These are phyloP conservation scores for Usnea hakonensis DNA, from an alignment of 495 filamentous ascomycete genomes.

Conservation along the genomic window DNA sequence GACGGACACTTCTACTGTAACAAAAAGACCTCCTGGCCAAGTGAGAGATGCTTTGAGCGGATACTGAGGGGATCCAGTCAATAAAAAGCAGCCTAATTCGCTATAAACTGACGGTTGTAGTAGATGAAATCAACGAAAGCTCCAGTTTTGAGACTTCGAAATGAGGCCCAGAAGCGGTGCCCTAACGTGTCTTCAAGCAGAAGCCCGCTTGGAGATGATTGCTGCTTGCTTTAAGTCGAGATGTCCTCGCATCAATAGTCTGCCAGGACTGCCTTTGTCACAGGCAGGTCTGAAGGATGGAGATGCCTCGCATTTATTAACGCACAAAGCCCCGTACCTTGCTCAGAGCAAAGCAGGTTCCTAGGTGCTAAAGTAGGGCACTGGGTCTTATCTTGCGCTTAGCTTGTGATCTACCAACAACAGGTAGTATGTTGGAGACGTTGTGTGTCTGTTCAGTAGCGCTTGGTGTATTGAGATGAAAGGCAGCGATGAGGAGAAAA, in stretches of 20 bases:
- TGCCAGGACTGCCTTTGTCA: slow-evolving; percentile 28
- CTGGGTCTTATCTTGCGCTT: slow-evolving; percentile 36
- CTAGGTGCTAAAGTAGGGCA: slow-evolving; percentile 7
- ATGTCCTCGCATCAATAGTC: slow-evolving; percentile 41
- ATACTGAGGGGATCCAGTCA: too few species aligned
- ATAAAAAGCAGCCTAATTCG: too few species aligned
- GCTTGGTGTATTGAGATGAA: slow-evolving; percentile 16
- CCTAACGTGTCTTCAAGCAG: not conserved
- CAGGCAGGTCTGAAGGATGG: slow-evolving; percentile 40
- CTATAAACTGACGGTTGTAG: too few species aligned
- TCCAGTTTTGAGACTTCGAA: too few species aligned
- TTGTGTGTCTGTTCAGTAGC: slow-evolving; percentile 39
- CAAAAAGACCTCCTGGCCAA: too few species aligned
- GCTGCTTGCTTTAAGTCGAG: not conserved
- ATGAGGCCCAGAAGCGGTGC: too few species aligned
- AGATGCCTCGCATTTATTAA: slow-evolving; percentile 20
- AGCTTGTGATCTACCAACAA: slow-evolving; percentile 43
- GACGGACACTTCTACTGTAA: too few species aligned
- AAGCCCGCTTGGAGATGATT: not conserved
- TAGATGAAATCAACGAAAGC: not conserved
- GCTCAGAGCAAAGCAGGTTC: slow-evolving; percentile 13
- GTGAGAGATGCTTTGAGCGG: too few species aligned
- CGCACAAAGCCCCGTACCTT: slow-evolving; percentile 19
- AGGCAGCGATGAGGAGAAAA: slow-evolving; percentile 4
- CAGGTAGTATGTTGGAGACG: slow-evolving; percentile 35